Conservation (phyloP, 2,329 filamentous ascomycete species). For the Shiraia bambusicola region DNA sequence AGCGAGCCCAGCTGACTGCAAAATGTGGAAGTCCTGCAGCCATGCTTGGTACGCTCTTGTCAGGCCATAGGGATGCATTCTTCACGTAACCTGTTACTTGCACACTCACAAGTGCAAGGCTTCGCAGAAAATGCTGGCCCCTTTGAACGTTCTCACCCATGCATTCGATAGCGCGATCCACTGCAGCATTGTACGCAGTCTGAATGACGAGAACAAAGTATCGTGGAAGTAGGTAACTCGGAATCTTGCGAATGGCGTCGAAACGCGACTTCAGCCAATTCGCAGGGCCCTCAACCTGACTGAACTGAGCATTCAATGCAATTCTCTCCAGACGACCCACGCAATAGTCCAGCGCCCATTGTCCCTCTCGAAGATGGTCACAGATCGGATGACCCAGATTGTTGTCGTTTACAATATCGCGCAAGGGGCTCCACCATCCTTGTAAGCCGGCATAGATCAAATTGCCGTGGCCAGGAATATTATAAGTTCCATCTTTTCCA, state of each 20-base stretch:
- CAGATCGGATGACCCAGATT: conserved; percentile 91
- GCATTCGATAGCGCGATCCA: conserved; percentile 73
- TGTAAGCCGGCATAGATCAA: conserved; percentile 96
- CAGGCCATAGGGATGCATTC: conserved; percentile 86
- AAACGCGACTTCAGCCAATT: conserved; percentile 83
- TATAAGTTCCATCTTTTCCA: conserved; percentile 83
- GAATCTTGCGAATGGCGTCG: conserved; percentile 79
- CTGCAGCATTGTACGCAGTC: conserved; percentile 82
- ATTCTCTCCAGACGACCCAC: conserved; percentile 74
- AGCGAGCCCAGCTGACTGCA: conserved; percentile 87
- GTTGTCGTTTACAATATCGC: conserved; percentile 82
- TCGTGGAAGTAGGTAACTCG: conserved; percentile 84
- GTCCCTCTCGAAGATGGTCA: conserved; percentile 85
- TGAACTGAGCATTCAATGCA: conserved; percentile 63
- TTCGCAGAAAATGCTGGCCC: conserved; percentile 87
- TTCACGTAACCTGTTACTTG: conserved; percentile 88
- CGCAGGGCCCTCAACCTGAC: conserved; percentile 64
- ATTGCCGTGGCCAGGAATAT: conserved; percentile 78
- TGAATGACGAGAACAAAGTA: conserved; percentile 91
- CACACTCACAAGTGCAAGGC: conserved; percentile 84
- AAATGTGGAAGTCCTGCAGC: conserved; percentile 95
- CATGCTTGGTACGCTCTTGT: conserved; percentile 79
- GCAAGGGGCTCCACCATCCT: conserved; percentile 94
- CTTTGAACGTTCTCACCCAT: conserved; percentile 76
- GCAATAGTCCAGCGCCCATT: conserved; percentile 91